Percentiles rank a stretch among this genome's conserved stretches.
Conservation (phyloP, 1,284 basidiomycete species). For the Boletellus deceptivus region DNA sequence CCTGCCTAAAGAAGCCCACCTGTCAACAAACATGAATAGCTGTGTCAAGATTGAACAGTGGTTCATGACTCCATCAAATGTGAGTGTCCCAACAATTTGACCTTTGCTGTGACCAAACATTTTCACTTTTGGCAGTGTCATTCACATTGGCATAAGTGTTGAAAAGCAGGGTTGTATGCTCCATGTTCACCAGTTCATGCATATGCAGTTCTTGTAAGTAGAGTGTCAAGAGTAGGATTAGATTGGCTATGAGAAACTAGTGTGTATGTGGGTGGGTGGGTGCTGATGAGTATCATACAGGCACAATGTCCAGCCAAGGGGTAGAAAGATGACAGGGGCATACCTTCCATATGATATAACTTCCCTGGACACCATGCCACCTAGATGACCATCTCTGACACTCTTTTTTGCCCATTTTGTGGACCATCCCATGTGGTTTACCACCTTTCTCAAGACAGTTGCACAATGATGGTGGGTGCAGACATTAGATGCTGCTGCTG, state of each 20-base stretch:
- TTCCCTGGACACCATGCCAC: constrained; percentile 73
- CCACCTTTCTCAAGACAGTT: constrained; percentile 87
- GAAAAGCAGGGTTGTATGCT: constrained; percentile 93
- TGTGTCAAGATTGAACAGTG: constrained; percentile 96
- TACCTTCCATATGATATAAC: constrained; percentile 96
- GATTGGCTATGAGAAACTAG: constrained; percentile 94
- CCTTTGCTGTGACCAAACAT: constrained; percentile 90
- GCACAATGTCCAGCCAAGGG: too few relatives aligned
- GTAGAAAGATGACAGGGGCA: not conserved
- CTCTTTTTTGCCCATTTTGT: constrained; percentile 95
- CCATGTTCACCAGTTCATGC: constrained; percentile 86
- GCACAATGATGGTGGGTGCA: constrained; percentile 82
- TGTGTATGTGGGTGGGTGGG: constrained; percentile 7
- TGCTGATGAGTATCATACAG: not conserved
- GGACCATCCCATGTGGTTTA: constrained; percentile 82
- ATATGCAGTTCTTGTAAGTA: constrained; percentile 96
- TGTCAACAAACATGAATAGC: constrained; percentile 96
- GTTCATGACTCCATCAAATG: constrained; percentile 50
- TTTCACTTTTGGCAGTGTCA: constrained; percentile 84
- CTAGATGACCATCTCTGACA: constrained; percentile 74
- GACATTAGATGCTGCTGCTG: constrained; percentile 46
- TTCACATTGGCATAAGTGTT: constrained; percentile 98
- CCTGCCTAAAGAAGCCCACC: constrained; percentile 94
- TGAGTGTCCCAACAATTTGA: constrained; percentile 25
- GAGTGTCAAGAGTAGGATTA: constrained; percentile 91